Base-by-base conservation (phyloP, 169 alveolate species). In the Babesia bigemina region DNA sequence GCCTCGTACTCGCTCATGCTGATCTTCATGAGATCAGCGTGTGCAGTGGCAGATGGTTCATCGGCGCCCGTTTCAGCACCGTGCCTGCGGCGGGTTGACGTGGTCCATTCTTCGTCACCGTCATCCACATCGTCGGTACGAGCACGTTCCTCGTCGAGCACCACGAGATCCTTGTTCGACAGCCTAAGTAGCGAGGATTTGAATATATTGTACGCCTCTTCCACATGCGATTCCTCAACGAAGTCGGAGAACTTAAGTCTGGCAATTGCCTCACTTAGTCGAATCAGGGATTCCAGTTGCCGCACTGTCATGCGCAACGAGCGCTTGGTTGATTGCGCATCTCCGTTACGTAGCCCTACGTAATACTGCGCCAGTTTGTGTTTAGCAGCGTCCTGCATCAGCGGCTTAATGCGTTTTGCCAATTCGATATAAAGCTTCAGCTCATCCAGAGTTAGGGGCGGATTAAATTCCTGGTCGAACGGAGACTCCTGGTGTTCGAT, bases 191-290 rank as follows among this genome's bases (percentile, higher is more conserved):
- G 74, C 26, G 98, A 94, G 28, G 95, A 91, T 44, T 94, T 91
- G 74, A 97, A 89, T 56, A 97, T 90, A 66, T 95, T 86, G 44
- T 94, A 92, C 14, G 98, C 99, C 66, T 95, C 98, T 63, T 93
- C 92, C 2, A 97, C 99, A 83, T 94, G 98, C 26, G 85, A 85
- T n/a, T 92, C 92, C 39, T 86, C 91, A 8, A 96, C 95, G 48
- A 90, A 79, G 65, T 94, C 95, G 53, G 96, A 93, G 75, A 92
- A 95, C 76, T 95, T 93, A 26, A 96, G 95, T 78, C 96, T 95
- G 12, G 99, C 99, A 47, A 96, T 89, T 3, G 99, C 99, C 79
- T 96, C 99, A 55, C 97, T 91, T 29, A 97, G 92, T 72, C 99
- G 71, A 44, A 97, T 94, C 69, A 97, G 91, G 26, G 98, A 92